Evolutionary conservation across 1,284 basidiomycete genomes (phyloP).

Genomic region (Somion occarium): DNA sequence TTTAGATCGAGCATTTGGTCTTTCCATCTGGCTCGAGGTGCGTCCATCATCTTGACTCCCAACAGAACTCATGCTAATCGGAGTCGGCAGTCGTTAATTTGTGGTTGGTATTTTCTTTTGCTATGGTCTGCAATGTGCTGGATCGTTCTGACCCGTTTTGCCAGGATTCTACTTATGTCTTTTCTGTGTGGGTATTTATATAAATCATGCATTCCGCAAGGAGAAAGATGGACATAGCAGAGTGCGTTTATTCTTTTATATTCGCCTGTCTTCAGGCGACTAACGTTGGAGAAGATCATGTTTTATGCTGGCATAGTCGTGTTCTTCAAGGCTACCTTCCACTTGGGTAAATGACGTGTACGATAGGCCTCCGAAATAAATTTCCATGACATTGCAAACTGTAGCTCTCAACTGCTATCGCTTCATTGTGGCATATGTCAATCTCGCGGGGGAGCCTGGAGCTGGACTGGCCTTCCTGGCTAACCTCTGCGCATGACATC

Average conservation of each 20-base stretch:
- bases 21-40: constrained; percentile 6
- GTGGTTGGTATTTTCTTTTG: not conserved
- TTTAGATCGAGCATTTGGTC: constrained; percentile 1
- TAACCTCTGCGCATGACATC: not conserved
- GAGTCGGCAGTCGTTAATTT: constrained; percentile 2
- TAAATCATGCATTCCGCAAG: not conserved
- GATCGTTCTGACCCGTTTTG: not conserved
- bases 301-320: constrained; percentile 1
- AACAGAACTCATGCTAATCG: not conserved
- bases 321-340: constrained; percentile 1
- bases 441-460: constrained; percentile 1
- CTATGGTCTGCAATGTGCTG: not conserved
- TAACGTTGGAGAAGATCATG: not conserved
- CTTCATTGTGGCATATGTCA: constrained; percentile 4
- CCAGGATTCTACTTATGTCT: constrained; percentile 6
- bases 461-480: not conserved
- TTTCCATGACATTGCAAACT: not conserved
- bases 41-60: not conserved
- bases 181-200: constrained; percentile 1
- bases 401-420: constrained; percentile 2
- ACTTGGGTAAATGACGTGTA: constrained; percentile 1
- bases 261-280: too few relatives aligned
- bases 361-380: too few relatives aligned
- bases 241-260: too few relatives aligned
- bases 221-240: not conserved